phyloP scores from a whole-genome alignment of 2,329 filamentous ascomycete genomes.

The Colletotrichum spaethianum region DNA sequence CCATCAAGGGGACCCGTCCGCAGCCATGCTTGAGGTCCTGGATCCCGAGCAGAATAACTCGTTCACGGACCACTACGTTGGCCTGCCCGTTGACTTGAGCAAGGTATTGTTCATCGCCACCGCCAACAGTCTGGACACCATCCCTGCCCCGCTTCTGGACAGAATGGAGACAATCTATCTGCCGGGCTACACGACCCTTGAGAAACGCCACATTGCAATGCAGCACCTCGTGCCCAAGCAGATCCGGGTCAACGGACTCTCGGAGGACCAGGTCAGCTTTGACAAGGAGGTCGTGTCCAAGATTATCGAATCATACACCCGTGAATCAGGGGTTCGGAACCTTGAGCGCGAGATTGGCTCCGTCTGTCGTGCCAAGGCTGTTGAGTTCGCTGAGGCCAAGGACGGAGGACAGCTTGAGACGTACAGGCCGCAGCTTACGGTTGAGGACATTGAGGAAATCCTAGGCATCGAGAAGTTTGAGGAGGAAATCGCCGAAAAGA shows the following conservation, averaged over 20 bases:
- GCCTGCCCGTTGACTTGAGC: conserved; percentile 94
- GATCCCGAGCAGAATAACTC: conserved; percentile 97
- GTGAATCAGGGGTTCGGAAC: conserved; percentile 95
- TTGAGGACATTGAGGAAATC: conserved; percentile 89
- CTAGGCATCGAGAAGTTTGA: conserved; percentile 94
- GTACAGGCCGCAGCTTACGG: conserved; percentile 81
- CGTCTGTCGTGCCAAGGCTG: conserved; percentile 94
- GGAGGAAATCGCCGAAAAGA: conserved; percentile 93
- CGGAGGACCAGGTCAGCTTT: conserved; percentile 80
- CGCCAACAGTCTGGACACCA: conserved; percentile 94
- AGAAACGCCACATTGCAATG: conserved; percentile 95
- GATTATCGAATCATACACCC: conserved; percentile 96
- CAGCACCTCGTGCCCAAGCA: conserved; percentile 98
- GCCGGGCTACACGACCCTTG: conserved; percentile 94
- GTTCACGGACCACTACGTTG: conserved; percentile 97
- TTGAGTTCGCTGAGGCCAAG: conserved; percentile 92
- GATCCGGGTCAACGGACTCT: conserved; percentile 89
- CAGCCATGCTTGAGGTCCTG: conserved; percentile 97
- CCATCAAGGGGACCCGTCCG: conserved; percentile 94
- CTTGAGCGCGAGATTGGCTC: conserved; percentile 95
- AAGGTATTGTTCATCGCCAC: conserved; percentile 98
- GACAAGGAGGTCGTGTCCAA: conserved; percentile 90
- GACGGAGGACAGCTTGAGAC: conserved; percentile 77
- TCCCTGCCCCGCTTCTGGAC: conserved; percentile 92
- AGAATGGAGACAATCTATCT: conserved; percentile 97